Base-by-base conservation (phyloP, 2,329 filamentous ascomycete genomes). In the Colletotrichum sp. region DNA sequence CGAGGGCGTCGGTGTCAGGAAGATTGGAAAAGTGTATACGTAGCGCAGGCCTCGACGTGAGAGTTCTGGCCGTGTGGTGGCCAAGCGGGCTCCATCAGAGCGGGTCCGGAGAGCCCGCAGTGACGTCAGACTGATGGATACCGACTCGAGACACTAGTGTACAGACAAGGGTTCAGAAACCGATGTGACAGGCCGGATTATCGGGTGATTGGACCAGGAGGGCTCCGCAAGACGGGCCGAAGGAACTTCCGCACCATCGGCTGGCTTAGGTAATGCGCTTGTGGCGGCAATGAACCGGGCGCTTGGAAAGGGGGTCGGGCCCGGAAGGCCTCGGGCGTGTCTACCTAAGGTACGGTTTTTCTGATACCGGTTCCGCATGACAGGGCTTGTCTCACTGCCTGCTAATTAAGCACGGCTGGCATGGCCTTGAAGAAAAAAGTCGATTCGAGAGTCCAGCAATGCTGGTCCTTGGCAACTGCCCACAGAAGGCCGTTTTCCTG, bases 171-270 rank as follows among this genome's bases (percentile, higher is more conserved):
- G 57, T 62, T 36, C 12, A 34, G 22, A 44, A 44, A 28, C 34
- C 26, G 8, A 24, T 68, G 28, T 68, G 44, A 68, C n/a, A 57
- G 44, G 65, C 30, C 13, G 30, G 18, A 24, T 15, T 30, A 5
- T 24, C 59, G 30, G 26, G 57, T 24, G 16, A 16, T 28, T 60
- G 22, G 57, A 26, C 57, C 28, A 30, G 57, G 57, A 48, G 15
- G 48, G 44, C 67, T 75, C 72, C 59, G 60, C 26, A 24, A 71
- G 60, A 71, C 72, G 72, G 72, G 34, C 72, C 72, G 72, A 75
- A 71, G 26, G 48, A 65, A 65, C 68, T 48, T 48, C 68, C 68
- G 59, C 22, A 12, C 10, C 32, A 15, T 34, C n/a, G 16, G 22
- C 5, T 5, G 30, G 60, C 68, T 62, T 66, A 62, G 18, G 34